A percentile compares a stretch with the other conserved stretches of the same genome.
Conservation (phyloP, 371 early-diverging fungal species). For the Catenaria anguillulae region DNA sequence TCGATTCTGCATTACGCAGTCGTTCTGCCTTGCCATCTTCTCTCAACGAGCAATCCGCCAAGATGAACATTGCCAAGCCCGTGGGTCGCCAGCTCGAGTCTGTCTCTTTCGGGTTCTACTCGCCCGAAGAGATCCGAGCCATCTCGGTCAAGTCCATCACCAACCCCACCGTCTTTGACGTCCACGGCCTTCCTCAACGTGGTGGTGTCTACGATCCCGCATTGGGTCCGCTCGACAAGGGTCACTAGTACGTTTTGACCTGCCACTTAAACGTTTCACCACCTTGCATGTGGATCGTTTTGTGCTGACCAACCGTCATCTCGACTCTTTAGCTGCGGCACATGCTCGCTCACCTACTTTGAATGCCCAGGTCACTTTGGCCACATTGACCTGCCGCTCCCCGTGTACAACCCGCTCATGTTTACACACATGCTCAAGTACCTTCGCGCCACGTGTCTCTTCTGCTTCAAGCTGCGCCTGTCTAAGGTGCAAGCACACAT, state of each 20-base stretch:
- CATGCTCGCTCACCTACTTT: conserved; percentile 90
- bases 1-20: too few relatives aligned
- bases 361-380: conserved; percentile 99
- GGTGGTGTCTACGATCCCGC: conserved; percentile 90
- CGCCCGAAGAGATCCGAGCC: conserved; percentile 69
- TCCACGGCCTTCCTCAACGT: conserved; percentile 60
- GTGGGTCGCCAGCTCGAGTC: conserved; percentile 20
- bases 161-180: conserved; percentile 86
- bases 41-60: too few relatives aligned
- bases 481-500: conserved; percentile 26
- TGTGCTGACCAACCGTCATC: conserved; percentile 61
- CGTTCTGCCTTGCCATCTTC: too few relatives aligned
- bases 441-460: conserved; percentile 95
- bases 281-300: not conserved
- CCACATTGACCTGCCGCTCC: conserved; percentile 94
- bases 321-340: conserved; percentile 55
- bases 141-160: conserved; percentile 94
- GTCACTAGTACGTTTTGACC: conserved; percentile 77
- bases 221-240: conserved; percentile 98
- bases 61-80: conserved; percentile 26
- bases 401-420: conserved; percentile 73
- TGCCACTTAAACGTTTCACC: too few relatives aligned
- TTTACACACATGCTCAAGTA: conserved; percentile 75
- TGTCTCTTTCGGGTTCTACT: conserved; percentile 80
- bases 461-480: conserved; percentile 91